Conservation (phyloP, 371 early-diverging fungal species). For the Mortierella sp. region DNA sequence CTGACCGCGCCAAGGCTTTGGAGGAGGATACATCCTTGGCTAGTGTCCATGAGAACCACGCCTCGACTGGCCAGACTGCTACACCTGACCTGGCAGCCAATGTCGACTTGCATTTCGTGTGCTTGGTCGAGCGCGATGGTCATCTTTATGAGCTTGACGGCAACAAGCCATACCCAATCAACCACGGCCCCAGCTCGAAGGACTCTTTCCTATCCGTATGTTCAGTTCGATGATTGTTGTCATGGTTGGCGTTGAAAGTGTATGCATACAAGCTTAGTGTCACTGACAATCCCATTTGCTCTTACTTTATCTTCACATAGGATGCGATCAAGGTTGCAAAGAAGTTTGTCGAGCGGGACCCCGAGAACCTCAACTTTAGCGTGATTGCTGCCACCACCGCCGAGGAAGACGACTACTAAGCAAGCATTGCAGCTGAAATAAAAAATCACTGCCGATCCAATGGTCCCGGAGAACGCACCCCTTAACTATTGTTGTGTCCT, state of each 20-base stretch:
- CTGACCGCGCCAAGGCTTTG: slow-evolving; percentile 78
- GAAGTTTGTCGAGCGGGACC: slow-evolving; percentile 81
- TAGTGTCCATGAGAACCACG: slow-evolving; percentile 69
- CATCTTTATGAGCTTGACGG: slow-evolving; percentile 93
- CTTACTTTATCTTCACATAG: slow-evolving; percentile 45
- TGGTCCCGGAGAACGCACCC: not conserved
- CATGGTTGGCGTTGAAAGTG: no score
- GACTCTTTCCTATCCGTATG: slow-evolving; percentile 70
- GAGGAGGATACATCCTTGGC: slow-evolving; percentile 73
- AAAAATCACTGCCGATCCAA: no score
- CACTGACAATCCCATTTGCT: not conserved
- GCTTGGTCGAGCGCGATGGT: slow-evolving; percentile 82
- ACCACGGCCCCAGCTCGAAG: slow-evolving; percentile 77
- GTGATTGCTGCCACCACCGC: slow-evolving; percentile 73
- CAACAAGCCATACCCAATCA: slow-evolving; percentile 82
- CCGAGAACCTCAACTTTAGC: slow-evolving; percentile 75
- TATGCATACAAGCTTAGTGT: not conserved
- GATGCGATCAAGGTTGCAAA: slow-evolving; percentile 76
- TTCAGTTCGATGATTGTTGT: not conserved
- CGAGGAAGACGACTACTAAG: slow-evolving; percentile 24
- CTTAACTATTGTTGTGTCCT: no score
- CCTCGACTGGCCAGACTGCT: slow-evolving; percentile 84
- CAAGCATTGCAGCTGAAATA: not conserved
- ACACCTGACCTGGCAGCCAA: slow-evolving; percentile 79
- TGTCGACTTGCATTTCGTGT: slow-evolving; percentile 88